Evolutionary conservation across 768 basidiomycete species (phyloP).

Genomic region (Tylopilus felleus): DNA sequence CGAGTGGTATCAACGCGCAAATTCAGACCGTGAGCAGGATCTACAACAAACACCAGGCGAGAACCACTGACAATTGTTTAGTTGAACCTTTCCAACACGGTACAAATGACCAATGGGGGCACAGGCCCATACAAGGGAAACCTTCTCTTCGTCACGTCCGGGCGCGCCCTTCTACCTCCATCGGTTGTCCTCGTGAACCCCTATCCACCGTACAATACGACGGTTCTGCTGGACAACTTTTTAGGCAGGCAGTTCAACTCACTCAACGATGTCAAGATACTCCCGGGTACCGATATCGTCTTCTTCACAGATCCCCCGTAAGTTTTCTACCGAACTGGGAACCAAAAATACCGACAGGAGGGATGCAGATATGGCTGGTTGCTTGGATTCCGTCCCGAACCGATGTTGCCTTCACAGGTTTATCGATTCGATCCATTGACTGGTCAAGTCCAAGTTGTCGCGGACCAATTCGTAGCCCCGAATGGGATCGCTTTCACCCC

Average conservation of each 20-base stretch:
- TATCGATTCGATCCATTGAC: conserved; percentile 67
- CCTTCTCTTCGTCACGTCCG: conserved; percentile 61
- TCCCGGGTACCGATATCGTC: conserved; percentile 59
- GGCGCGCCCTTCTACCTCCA: conserved; percentile 60
- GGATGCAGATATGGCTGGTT: conserved; percentile 58
- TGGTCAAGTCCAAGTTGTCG: conserved; percentile 64
- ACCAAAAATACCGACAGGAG: not conserved
- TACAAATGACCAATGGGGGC: conserved; percentile 72
- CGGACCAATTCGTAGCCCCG: conserved; percentile 65
- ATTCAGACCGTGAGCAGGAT: conserved; percentile 36
- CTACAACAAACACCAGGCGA: not conserved
- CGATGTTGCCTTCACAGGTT: conserved; percentile 69
- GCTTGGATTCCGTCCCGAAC: conserved; percentile 61
- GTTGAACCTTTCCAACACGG: conserved; percentile 54
- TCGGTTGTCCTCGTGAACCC: conserved; percentile 67
- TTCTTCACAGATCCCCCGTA: conserved; percentile 78
- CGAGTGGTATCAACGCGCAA: conserved; percentile 45
- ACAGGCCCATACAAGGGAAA: conserved; percentile 59
- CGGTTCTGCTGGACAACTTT: conserved; percentile 73
- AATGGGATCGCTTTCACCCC: conserved; percentile 74
- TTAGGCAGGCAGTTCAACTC: conserved; percentile 83
- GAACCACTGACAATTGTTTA: conserved; percentile 20
- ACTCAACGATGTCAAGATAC: conserved; percentile 74
- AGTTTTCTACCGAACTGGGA: conserved; percentile 18
- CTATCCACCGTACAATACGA: conserved; percentile 57